These are phyloP conservation scores for Panicum hallii DNA, from an alignment of 202 grass and related monocot species.

Conservation along the genomic window DNA sequence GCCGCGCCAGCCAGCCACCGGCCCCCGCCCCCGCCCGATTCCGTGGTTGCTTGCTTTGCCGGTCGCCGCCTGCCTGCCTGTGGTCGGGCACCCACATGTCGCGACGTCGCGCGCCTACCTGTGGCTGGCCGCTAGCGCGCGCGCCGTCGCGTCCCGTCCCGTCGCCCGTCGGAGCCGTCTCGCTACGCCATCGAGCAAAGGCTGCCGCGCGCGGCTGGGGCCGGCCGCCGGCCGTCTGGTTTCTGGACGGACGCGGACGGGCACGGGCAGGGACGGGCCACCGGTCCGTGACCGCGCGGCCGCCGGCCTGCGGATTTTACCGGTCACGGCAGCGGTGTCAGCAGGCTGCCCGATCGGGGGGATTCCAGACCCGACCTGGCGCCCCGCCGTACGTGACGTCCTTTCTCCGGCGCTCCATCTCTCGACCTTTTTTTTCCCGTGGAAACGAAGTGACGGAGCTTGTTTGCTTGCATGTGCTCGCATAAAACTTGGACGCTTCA, in stretches of 20 bases:
- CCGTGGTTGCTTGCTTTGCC: neutral
- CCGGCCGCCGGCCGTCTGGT: neutral
- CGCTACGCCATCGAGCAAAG: slow-evolving; percentile 17
- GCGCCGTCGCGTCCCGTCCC: neutral
- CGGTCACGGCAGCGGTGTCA: slow-evolving; percentile 33
- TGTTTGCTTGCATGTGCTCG: neutral
- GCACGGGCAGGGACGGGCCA: neutral
- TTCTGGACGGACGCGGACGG: neutral
- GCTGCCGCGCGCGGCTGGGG: neutral
- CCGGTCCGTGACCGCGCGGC: neutral
- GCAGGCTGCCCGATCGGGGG: neutral
- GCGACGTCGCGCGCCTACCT: neutral
- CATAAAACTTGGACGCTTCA: neutral
- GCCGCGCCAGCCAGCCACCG: too few relatives aligned
- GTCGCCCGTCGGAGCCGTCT: neutral
- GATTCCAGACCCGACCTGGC: neutral
- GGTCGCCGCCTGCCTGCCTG: neutral
- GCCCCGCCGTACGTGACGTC: neutral
- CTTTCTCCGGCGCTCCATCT: neutral
- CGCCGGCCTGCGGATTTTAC: slow-evolving; percentile 7
- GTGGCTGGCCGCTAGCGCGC: neutral
- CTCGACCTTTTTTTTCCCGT: neutral
- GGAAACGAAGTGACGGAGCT: neutral
- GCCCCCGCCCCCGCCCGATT: neutral
- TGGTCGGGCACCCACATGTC: neutral